These are phyloP conservation scores for Mycena indigotica DNA, from an alignment of 768 basidiomycete species.

Conservation along the genomic window DNA sequence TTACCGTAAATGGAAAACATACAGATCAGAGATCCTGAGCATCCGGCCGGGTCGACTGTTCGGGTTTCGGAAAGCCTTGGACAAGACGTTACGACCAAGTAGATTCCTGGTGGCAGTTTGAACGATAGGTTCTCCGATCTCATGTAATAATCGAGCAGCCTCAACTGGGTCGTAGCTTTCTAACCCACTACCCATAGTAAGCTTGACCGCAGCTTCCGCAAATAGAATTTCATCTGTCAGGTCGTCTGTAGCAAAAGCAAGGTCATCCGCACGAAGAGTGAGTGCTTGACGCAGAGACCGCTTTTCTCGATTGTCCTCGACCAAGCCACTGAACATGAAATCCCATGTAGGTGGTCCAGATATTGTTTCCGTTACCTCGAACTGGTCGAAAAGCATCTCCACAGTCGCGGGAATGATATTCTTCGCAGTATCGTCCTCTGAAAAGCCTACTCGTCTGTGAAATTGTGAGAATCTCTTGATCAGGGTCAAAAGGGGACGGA, in stretches of 20 bases:
- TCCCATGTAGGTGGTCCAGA: constrained; percentile 57
- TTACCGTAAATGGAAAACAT: constrained; percentile 11
- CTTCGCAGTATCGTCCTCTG: constrained; percentile 42
- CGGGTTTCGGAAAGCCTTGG: constrained; percentile 64
- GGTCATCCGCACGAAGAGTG: constrained; percentile 43
- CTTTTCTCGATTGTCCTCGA: constrained; percentile 79
- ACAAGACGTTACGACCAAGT: constrained; percentile 63
- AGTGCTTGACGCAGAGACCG: constrained; percentile 61
- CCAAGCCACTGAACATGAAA: constrained; percentile 70
- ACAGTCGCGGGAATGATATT: constrained; percentile 45
- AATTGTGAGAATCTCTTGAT: constrained; percentile 19
- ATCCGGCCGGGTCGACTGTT: constrained; percentile 70
- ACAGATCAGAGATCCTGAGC: constrained; percentile 77
- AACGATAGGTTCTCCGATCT: constrained; percentile 58
- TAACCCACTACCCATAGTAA: constrained; percentile 73
- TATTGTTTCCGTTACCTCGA: constrained; percentile 52
- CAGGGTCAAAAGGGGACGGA: not conserved
- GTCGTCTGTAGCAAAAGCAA: constrained; percentile 32
- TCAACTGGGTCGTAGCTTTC: constrained; percentile 66
- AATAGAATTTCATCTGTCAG: constrained; percentile 47
- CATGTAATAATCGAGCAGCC: constrained; percentile 59
- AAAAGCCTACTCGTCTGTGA: constrained; percentile 65
- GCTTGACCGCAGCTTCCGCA: constrained; percentile 76
- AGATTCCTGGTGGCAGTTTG: constrained; percentile 60
- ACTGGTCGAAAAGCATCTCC: constrained; percentile 45